Base-by-base conservation (phyloP, 2,329 filamentous ascomycete genomes). In the Chrysoporthe cubensis region DNA sequence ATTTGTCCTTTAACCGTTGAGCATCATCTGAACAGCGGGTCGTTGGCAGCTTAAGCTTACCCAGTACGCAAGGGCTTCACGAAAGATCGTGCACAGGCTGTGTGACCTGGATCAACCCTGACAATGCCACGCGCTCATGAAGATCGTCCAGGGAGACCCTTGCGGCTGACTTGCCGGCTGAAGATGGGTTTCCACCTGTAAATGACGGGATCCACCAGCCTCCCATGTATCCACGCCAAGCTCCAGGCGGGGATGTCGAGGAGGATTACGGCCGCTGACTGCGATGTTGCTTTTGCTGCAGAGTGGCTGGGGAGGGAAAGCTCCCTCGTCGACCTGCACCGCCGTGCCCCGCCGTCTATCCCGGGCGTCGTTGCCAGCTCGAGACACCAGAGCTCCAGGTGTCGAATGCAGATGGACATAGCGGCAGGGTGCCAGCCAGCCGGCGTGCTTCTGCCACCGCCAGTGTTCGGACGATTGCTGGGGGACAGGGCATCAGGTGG, bases 161-260 rank as follows among this genome's bases (percentile, higher is more conserved):
- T 54, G 50, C 13, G 32, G 50, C 21, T 54, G 50, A 26, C 50
- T 54, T 54, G 50, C 21, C 42, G 57, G 34, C 21, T 42, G 57
- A 42, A 60, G 40, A 44, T 32, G 57, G 11, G 21, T 60, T 26
- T 44, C 57, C 57, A 60, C 59, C 8, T 34, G 59, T 48, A 61
- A 42, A 61, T 48, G 59, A 61, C 42, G 43, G 8, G 9, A 46
- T 34, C 26, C 59, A 46, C 43, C n/a, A 4, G 14, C 59, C 18
- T 42, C 21, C n/a, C 18, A 54, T 40, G 56, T 44, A 44, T 34
- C 26, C 26, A 44, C 40, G 57, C 37, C 26, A 44, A 44, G 40
- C 32, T 60, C 37, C 57, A 40, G 57, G 57, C 57, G 11, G 37
- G 57, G 40, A 43, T 44, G 4, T 43, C 21, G 34, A 43, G 37